A percentile compares a stretch with the other conserved stretches of the same genome.
Conservation (phyloP, 1,284 basidiomycete genomes). For the Ceratobasidium papillatum region DNA sequence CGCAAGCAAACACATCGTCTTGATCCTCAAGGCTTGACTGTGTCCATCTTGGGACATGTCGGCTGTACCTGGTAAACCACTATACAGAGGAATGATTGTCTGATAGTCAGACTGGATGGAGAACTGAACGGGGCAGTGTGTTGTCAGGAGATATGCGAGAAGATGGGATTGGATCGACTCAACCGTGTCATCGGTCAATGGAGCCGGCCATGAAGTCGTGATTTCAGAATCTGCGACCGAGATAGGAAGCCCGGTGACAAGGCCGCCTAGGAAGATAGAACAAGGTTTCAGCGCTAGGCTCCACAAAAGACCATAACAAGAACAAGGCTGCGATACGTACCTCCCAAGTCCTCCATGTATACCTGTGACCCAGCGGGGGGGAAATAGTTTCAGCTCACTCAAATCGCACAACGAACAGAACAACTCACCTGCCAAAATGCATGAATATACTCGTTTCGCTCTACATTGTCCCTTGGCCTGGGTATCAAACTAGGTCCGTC, state of each 20-base stretch:
- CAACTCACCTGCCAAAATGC: constrained; percentile 24
- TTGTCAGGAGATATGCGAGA: neutral
- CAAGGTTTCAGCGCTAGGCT: neutral
- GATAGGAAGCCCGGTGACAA: constrained; percentile 30
- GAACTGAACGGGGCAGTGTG: neutral
- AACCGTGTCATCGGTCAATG: neutral
- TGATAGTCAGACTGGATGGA: neutral
- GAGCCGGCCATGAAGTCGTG: constrained; percentile 27
- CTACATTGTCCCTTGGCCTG: constrained; percentile 7
- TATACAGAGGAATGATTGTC: constrained; percentile 14
- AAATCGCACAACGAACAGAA: neutral
- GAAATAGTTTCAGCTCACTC: neutral
- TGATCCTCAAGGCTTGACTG: constrained; percentile 15
- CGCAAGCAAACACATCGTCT: constrained; percentile 22
- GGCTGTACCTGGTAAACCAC: constrained; percentile 10
- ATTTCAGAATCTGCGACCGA: constrained; percentile 36
- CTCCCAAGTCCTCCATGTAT: constrained; percentile 31
- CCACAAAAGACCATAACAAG: neutral
- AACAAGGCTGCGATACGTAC: neutral
- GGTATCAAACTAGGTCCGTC: constrained; percentile 16
- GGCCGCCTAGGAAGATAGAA: constrained; percentile 4
- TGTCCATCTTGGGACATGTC: constrained; percentile 35
- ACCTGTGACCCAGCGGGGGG: neutral
- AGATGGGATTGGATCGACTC: neutral
- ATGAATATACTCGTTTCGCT: constrained; percentile 33